Evolutionary conservation across 1,139 yeast genomes (phyloP).

Genomic region (Dujonia santamariae): DNA sequence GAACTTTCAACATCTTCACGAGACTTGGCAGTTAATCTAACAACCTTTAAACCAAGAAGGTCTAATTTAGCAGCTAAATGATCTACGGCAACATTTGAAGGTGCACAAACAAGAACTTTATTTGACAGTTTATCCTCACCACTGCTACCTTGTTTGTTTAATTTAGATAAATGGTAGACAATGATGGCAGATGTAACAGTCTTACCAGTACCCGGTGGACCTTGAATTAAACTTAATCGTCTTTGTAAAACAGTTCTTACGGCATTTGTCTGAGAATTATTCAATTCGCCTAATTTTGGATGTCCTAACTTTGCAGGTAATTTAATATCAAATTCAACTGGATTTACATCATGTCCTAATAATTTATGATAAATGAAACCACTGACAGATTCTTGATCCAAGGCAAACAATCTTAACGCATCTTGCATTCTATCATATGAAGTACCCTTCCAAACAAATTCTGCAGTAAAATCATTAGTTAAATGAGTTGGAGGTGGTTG

Average conservation of each 20-base stretch:
- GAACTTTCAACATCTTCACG: conserved; percentile 79
- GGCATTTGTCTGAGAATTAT: conserved; percentile 77
- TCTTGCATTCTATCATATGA: conserved; percentile 82
- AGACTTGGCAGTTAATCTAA: conserved; percentile 70
- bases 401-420: conserved; percentile 72
- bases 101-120: conserved; percentile 82
- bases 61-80: conserved; percentile 77
- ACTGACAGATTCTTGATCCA: conserved; percentile 67
- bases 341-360: conserved; percentile 76
- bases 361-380: conserved; percentile 77
- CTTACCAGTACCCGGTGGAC: conserved; percentile 99
- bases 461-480: conserved; percentile 73
- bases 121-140: neutral
- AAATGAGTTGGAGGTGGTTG: conserved; percentile 53
- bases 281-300: conserved; percentile 67
- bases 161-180: conserved; percentile 66
- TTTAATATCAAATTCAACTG: conserved; percentile 56
- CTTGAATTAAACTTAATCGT: conserved; percentile 86
- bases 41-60: conserved; percentile 67
- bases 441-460: conserved; percentile 87
- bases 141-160: conserved; percentile 25
- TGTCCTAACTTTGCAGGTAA: conserved; percentile 63
- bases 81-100: conserved; percentile 94
- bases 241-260: conserved; percentile 66
- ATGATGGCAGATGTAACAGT: conserved; percentile 93